A percentile compares a stretch with the other conserved stretches of the same genome.
These are phyloP conservation scores for Psilocybe cubensis DNA, from an alignment of 768 basidiomycete genomes.

Conservation along the genomic window DNA sequence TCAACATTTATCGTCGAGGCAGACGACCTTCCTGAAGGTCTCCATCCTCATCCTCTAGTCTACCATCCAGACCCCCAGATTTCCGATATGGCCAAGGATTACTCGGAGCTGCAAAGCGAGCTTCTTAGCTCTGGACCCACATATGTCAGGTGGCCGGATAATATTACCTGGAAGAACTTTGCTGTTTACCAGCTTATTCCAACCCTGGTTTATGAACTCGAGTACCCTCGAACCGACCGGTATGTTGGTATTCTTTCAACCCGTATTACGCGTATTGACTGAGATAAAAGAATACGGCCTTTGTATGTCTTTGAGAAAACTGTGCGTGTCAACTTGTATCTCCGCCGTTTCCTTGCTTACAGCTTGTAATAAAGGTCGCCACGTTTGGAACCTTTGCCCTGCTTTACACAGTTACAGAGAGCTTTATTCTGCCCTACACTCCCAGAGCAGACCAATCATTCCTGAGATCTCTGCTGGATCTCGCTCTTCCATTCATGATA, in stretches of 20 bases:
- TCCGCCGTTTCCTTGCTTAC: constrained; percentile 28
- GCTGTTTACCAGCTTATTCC: constrained; percentile 86
- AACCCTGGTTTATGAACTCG: constrained; percentile 93
- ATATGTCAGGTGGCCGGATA: constrained; percentile 79
- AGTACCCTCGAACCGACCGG: constrained; percentile 91
- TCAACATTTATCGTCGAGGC: constrained; percentile 15
- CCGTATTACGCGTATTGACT: not conserved
- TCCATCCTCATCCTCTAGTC: constrained; percentile 49
- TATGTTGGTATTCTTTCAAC: constrained; percentile 33
- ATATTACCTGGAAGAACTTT: constrained; percentile 83
- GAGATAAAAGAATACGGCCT: constrained; percentile 62
- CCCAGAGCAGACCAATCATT: constrained; percentile 73
- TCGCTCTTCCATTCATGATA: constrained; percentile 93
- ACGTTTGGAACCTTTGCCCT: constrained; percentile 96
- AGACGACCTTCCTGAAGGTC: constrained; percentile 17
- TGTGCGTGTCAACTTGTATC: constrained; percentile 38
- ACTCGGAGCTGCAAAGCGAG: constrained; percentile 77
- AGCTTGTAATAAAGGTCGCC: constrained; percentile 52
- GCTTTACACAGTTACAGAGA: constrained; percentile 92
- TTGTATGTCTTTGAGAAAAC: constrained; percentile 83
- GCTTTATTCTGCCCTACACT: constrained; percentile 86
- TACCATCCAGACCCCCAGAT: constrained; percentile 71
- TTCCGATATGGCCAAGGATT: constrained; percentile 71
- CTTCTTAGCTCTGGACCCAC: constrained; percentile 72
- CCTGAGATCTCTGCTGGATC: constrained; percentile 76